Evolutionary conservation across 2,329 filamentous ascomycete genomes (phyloP), one percentile per base, ranked within the genome.

Genomic region (Sporothrix variecibatus): DNA sequence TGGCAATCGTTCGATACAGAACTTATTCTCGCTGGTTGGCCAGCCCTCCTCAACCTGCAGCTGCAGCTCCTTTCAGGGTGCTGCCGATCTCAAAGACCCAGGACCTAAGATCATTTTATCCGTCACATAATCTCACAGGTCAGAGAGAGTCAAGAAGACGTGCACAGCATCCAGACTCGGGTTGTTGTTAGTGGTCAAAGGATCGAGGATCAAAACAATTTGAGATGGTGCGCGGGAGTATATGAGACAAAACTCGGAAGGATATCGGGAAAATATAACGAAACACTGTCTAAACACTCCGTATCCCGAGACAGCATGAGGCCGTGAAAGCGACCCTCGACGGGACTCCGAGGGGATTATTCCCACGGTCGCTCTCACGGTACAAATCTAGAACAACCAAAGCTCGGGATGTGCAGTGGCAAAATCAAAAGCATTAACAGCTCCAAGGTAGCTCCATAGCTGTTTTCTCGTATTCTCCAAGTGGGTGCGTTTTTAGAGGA

Each of bases 381-480:
- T 3, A n/a, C 4, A 6, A 56, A 20, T 67, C 12, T 7, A 28
- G 4, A 67, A 46, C 38, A 40, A 40, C 5, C 12, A 20, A 15
- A 43, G 62, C 62, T 46, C 12, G 28, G 6, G 31, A n/a, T 62
- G 53, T 64, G 20, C 62, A 20, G 38, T 65, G 62, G 62, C 62
- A 15, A 65, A 28, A 26, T n/a, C 9, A 23, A 4, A 64, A n/a
- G 62, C 38, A 46, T 65, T 65, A 38, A 28, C 34, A 34, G 34
- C 34, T 34, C 8, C 38, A 46, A 46, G 43, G 23, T 7, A 53
- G 65, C 28, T 51, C 65, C 43, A 51, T 53, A 34, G 46, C 65
- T 49, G 12, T 17, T 49, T 49, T 49, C 67, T 69, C 67, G 67
- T 69, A 69, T 69, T 69, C 38, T 11, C 15, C 46, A 9, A 26